phyloP scores from a whole-genome alignment of 306 rosid genomes.

The Crataegus laevigata region DNA sequence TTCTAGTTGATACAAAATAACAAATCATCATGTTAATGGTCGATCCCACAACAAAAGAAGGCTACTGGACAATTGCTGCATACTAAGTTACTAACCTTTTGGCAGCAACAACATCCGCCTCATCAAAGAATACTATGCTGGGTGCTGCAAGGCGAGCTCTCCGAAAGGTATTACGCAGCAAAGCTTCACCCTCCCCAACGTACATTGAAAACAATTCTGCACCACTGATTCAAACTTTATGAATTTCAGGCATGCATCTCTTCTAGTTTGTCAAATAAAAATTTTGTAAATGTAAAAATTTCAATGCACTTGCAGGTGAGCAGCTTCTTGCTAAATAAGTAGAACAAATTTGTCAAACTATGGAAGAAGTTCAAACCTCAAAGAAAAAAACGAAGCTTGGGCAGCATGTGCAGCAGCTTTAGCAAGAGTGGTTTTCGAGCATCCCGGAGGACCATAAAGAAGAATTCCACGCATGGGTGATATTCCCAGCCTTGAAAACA shows the following conservation, averaged over 20 bases:
- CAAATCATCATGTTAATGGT: background rate
- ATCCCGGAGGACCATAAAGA: conserved; percentile 96
- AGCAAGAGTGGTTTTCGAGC: conserved; percentile 93
- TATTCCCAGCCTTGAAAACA: conserved; percentile 71
- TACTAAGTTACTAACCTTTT: conserved; percentile 57
- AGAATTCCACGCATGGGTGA: conserved; percentile 87
- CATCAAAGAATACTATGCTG: conserved; percentile 85
- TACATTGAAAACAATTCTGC: conserved; percentile 93
- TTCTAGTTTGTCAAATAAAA: background rate
- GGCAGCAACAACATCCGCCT: conserved; percentile 81
- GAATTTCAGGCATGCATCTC: conserved; percentile 7
- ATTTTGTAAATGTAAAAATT: background rate
- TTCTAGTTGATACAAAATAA: background rate
- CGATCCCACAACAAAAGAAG: background rate
- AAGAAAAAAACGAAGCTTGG: conserved; percentile 82
- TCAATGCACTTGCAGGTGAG: background rate
- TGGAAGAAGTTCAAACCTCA: conserved; percentile 49
- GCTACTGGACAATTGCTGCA: background rate
- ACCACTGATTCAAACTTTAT: conserved; percentile 54
- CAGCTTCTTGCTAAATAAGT: background rate
- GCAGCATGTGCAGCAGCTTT: conserved; percentile 96
- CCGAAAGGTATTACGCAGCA: conserved; percentile 72
- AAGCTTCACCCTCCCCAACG: conserved; percentile 92
- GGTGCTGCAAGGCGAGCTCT: conserved; percentile 90
- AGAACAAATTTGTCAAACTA: background rate